Conservation (phyloP, 768 basidiomycete genomes). For the Phlebiopsis gigantea region DNA sequence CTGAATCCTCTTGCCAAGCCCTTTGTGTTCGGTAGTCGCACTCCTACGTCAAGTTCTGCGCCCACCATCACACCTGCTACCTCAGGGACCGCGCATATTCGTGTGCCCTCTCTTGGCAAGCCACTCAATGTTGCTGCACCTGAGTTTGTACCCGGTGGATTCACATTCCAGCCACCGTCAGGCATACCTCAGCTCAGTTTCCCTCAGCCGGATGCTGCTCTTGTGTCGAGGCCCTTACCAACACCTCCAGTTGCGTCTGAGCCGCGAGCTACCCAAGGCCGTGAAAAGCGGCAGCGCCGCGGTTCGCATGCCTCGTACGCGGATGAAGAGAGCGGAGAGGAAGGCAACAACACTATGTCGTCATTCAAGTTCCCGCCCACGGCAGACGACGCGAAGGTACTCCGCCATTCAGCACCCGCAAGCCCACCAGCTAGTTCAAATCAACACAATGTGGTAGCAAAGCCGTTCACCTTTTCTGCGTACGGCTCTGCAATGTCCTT, state of each 20-base stretch:
- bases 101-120: conserved; percentile 48
- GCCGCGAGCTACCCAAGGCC: conserved; percentile 52
- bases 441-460: conserved; percentile 39
- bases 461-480: conserved; percentile 68
- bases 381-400: conserved; percentile 43
- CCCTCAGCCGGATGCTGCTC: conserved; percentile 19
- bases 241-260: conserved; percentile 26
- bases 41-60: conserved; percentile 23
- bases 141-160: conserved; percentile 75
- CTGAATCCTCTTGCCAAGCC: conserved; percentile 82
- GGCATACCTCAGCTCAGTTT: conserved; percentile 58
- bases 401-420: conserved; percentile 43
- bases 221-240: conserved; percentile 35
- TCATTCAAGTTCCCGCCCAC: conserved; percentile 73
- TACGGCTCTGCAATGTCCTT: conserved; percentile 32
- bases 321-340: conserved; percentile 23
- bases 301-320: conserved; percentile 34
- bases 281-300: conserved; percentile 74
- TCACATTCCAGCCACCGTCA: conserved; percentile 71
- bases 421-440: conserved; percentile 26
- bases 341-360: conserved; percentile 44
- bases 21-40: conserved; percentile 64
- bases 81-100: conserved; percentile 25
- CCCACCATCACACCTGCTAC: conserved; percentile 26
- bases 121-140: conserved; percentile 75